phyloP scores from a whole-genome alignment of 164 flowering plant species.

The Stephania cephalantha region DNA sequence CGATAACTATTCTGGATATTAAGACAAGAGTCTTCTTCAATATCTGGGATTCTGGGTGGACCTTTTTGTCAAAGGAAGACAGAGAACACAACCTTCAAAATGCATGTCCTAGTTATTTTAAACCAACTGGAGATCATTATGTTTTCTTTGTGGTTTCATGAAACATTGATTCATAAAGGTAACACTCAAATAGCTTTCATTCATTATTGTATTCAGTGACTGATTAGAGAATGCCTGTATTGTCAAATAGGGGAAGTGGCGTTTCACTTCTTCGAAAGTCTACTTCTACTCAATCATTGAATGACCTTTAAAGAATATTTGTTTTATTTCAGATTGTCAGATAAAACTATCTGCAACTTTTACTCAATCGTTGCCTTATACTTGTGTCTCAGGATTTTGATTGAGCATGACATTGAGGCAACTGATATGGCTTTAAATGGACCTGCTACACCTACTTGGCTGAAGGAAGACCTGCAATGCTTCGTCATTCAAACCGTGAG shows the following conservation, averaged over 20 bases:
- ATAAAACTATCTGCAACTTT: too few relatives aligned
- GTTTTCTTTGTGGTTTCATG: neutral
- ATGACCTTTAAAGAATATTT: neutral
- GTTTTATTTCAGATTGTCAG: neutral
- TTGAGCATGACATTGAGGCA: neutral
- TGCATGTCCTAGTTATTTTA: neutral
- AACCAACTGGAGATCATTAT: neutral
- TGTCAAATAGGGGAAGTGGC: neutral
- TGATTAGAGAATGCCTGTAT: neutral
- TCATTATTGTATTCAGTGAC: neutral
- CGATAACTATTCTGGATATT: neutral
- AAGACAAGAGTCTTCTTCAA: neutral
- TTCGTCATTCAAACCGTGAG: neutral
- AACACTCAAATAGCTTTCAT: neutral
- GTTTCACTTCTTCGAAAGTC: neutral
- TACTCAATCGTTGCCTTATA: neutral
- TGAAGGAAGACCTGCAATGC: neutral
- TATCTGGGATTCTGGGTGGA: neutral
- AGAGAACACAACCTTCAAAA: neutral
- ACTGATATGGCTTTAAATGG: neutral
- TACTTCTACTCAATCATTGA: neutral
- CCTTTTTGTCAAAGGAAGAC: neutral
- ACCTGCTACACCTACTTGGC: neutral
- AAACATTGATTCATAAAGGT: neutral
- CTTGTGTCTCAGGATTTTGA: neutral